Base-by-base conservation (phyloP, 805 yeast genomes). In the Millerozyma acaciae region DNA sequence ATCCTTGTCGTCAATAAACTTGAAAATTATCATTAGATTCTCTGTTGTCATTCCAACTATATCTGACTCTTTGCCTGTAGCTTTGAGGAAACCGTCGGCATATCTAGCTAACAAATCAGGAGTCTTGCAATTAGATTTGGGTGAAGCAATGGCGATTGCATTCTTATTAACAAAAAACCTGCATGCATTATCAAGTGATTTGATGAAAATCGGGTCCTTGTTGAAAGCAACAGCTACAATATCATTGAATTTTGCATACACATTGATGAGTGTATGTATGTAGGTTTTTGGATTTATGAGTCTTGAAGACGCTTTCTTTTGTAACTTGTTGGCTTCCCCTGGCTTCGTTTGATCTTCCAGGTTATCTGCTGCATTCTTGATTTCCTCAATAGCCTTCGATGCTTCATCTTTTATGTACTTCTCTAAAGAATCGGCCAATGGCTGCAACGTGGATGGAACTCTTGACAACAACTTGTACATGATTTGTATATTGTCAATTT, bases 101-200 rank as follows among this genome's bases (percentile, higher is more conserved):
- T 87, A 93, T 53, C 80, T 80, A 5, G 97, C 97, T 47, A 94
- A 70, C 46, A 85, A 70, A 48, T 94, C 97, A 1, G 97, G 95
- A 1, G 97, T 88, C 50, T 74, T 80, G n/a, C 96, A 84, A 27
- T 60, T 55, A 0, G 76, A 57, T 44, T 74, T 73, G 10, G 77
- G 66, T 3, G 70, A 68, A 16, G 84, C 79, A 6, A 79, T 73
- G 18, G 97, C 96, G 55, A 88, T 80, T 12, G 76, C 67, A 51
- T 94, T 93, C 35, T 67, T 70, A 60, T 93, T 93, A 49, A 94
- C 86, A 48, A 83, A 89, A 22, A 75, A 69, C 39, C 84, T 78
- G 47, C 96, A 90, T 2, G 97, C 97, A 44, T 75, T 77, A 53
- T 93, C 97, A 44, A 93, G 72, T 1, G 96, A 86, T 53, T 83